Evolutionary conservation across 768 basidiomycete genomes (phyloP).

Genomic region (Mycena kentingensis): DNA sequence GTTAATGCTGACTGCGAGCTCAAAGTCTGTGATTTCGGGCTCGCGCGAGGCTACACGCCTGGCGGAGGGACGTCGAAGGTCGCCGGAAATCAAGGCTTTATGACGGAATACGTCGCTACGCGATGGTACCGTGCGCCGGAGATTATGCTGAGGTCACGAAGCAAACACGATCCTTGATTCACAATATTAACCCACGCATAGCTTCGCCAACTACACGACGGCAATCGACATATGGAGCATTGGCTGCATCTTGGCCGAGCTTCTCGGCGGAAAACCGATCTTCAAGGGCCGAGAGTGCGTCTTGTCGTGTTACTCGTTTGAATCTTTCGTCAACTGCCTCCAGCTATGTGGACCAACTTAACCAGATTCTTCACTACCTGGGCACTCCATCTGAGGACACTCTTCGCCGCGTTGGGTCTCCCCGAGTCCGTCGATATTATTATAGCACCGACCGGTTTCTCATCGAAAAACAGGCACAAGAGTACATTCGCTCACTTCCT

Average conservation of each 20-base stretch:
- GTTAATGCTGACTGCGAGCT: conserved; percentile 99
- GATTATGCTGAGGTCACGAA: too few species aligned
- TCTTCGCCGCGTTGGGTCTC: conserved; percentile 92
- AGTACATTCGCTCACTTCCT: conserved; percentile 96
- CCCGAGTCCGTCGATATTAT: conserved; percentile 60
- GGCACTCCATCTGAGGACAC: conserved; percentile 98
- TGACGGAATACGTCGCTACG: conserved; percentile 99
- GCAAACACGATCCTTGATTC: too few species aligned
- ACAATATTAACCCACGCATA: neutral
- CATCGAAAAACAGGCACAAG: conserved; percentile 71
- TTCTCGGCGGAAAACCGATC: conserved; percentile 93
- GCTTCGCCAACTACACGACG: conserved; percentile 77
- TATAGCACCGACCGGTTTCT: neutral
- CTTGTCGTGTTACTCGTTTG: conserved; percentile 2
- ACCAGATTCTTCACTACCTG: conserved; percentile 97
- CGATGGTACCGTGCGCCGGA: conserved; percentile 98
- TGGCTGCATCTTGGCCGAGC: conserved; percentile 92
- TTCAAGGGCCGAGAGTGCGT: conserved; percentile 93
- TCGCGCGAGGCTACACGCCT: conserved; percentile 91
- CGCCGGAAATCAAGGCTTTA: conserved; percentile 88
- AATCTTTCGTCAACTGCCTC: conserved; percentile 4
- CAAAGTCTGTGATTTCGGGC: conserved; percentile 98
- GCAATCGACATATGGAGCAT: conserved; percentile 97
- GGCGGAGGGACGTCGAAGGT: conserved; percentile 73
- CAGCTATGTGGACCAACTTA: conserved; percentile 97